Evolutionary conservation across 78 protist genomes (phyloP).

Genomic region (Polysphondylium violaceum): DNA sequence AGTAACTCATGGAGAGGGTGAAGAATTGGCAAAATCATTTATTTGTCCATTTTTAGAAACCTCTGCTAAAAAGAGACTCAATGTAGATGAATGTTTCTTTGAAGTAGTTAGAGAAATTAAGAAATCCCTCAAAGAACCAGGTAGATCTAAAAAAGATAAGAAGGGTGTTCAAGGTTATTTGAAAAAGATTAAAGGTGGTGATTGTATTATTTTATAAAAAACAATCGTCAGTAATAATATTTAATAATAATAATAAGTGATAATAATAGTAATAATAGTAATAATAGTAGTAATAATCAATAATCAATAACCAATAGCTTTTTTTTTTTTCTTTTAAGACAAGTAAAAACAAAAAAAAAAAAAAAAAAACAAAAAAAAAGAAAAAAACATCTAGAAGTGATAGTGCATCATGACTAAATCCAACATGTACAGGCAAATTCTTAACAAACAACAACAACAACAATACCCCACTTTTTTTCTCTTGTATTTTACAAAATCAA

Average conservation of each 20-base stretch:
- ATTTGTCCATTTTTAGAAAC: slow-evolving; percentile 86
- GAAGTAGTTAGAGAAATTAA: slow-evolving; percentile 82
- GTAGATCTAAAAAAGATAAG: slow-evolving; percentile 61
- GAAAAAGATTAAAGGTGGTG: slow-evolving; percentile 67
- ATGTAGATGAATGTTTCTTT: slow-evolving; percentile 95
- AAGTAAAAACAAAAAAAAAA: too few relatives aligned
- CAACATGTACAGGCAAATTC: too few relatives aligned
- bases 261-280: too few relatives aligned
- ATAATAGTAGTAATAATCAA: too few relatives aligned
- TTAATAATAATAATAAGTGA: too few relatives aligned
- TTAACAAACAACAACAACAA: too few relatives aligned
- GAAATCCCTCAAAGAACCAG: slow-evolving; percentile 72
- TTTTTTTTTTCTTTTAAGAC: too few relatives aligned
- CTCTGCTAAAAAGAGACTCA: slow-evolving; percentile 89
- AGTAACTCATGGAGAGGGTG: slow-evolving; percentile 88
- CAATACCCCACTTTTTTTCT: too few relatives aligned
- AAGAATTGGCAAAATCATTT: slow-evolving; percentile 75
- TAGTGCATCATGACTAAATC: too few relatives aligned
- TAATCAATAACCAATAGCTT: neutral
- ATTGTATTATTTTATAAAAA: slow-evolving; percentile 62
- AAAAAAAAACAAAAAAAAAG: too few relatives aligned
- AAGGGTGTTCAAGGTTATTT: slow-evolving; percentile 22
- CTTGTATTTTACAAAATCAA: too few relatives aligned
- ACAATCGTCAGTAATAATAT: too few relatives aligned
- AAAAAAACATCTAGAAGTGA: neutral